Evolutionary conservation across 1,284 basidiomycete genomes (phyloP), one percentile per base, ranked within the genome.

Genomic region (Apiotrichum akiyoshidainum): DNA sequence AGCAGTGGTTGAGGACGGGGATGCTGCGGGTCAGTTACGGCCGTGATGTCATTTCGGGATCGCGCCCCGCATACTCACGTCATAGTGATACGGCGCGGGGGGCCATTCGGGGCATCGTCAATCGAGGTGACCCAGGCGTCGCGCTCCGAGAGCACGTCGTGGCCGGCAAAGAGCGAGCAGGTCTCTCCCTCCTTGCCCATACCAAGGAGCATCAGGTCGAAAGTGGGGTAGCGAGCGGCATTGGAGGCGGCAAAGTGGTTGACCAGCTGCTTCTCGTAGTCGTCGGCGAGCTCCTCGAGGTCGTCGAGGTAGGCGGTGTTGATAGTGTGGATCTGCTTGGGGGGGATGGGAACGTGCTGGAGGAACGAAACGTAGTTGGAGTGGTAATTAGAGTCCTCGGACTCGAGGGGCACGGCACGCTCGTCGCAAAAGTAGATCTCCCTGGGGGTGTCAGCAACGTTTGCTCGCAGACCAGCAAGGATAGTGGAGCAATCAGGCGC

Each of bases 371-470:
- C 81, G 54, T 81, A 81, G 82, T 89, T 92, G 62, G 92, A 85
- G 39, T 80, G 76, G 81, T 96, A 94, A 79, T 99, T 99, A 41
- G 92, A 96, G 77, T 99, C 95, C 61, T 87, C 83, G 73, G 96
- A 84, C 79, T 94, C 87, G 70, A 98, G 86, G 0, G 93, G 92
- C 14, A 99, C 96, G 57, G 88, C 86, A 56, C 96, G 90, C 81
- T 99, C 96, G 77, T 99, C 96, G 54, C 88, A 92, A 77, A 98
- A 99, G 81, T 90, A 99, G 70, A 99, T 86, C 69, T 98, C 92
- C 94, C 94, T 98, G 76, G 22, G 19, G 5, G 22, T 19, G 54
- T 51, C 35, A 45, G 56, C 37, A 22, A n/a, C 21, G 17, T 4
- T 10, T 10, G 8, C 13, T 10, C 16, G 48, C 39, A 39, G n/a